phyloP scores from a whole-genome alignment of 2,329 filamentous ascomycete species.

The Cercospora beticola region DNA sequence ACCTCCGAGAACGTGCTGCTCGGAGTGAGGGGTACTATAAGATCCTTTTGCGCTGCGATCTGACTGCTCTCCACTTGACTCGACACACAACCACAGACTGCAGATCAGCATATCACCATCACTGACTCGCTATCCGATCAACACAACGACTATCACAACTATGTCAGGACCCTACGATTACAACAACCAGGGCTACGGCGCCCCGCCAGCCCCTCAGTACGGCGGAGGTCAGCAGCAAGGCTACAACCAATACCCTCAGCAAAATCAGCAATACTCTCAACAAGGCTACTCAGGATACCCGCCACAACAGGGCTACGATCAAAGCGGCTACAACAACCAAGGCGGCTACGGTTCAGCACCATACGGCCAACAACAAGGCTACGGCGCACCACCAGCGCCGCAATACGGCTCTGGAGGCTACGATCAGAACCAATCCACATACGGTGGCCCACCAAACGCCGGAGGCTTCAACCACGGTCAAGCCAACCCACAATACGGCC shows the following conservation, averaged over 20 bases:
- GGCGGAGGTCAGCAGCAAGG: constrained; percentile 32
- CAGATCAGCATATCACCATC: not conserved
- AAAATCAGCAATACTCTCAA: constrained; percentile 18
- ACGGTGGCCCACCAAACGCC: constrained; percentile 28
- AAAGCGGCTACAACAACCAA: constrained; percentile 26
- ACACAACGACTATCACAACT: not conserved
- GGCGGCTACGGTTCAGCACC: constrained; percentile 26
- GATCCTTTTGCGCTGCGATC: constrained; percentile 1
- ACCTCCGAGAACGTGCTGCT: not conserved
- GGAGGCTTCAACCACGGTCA: constrained; percentile 33
- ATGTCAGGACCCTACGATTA: constrained; percentile 59
- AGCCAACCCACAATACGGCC: constrained; percentile 28
- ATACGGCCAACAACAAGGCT: constrained; percentile 27
- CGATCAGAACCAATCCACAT: constrained; percentile 18
- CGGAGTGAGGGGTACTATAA: constrained; percentile 17
- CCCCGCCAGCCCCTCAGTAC: constrained; percentile 8
- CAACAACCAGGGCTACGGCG: constrained; percentile 36
- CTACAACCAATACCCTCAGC: constrained; percentile 27
- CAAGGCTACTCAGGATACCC: constrained; percentile 28
- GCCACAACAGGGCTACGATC: constrained; percentile 26
- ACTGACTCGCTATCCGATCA: not conserved
- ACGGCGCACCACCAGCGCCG: constrained; percentile 27
- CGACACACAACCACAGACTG: not conserved
- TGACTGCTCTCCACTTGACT: not conserved
- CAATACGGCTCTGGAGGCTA: constrained; percentile 27